Evolutionary conservation across 2,329 filamentous ascomycete genomes (phyloP), one percentile per base, ranked within the genome.

Genomic region (Chaetothyriales sp.): DNA sequence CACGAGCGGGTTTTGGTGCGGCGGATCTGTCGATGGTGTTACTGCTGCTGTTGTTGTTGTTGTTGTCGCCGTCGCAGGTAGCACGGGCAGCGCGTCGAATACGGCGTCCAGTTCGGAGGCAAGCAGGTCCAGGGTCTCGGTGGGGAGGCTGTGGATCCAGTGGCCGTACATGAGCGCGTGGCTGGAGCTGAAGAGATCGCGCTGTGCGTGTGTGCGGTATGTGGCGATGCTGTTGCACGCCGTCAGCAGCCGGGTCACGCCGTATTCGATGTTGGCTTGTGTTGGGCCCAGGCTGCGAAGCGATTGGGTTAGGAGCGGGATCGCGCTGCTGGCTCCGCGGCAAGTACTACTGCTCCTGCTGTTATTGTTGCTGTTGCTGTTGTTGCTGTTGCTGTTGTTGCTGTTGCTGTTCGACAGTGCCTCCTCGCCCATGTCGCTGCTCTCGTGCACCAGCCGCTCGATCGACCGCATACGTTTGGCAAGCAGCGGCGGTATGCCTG

Each of bases 181-280:
- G 47, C 73, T 74, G 20, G 80, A 68, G 2, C 75, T 75, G 58
- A 79, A 75, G 20, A 83, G 65, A 20, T 71, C 71, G 54, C 78
- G 77, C 32, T 74, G 79, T 65, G 82, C 78, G 61, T 79, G 73
- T 3, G 72, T 75, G 18, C 81, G 68, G 62, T 82, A 76, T 2
- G 76, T 74, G 26, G 77, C 72, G 47, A 79, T 69, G 19, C 76
- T 76, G 39, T 74, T 73, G 60, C 79, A 74, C 44, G 76, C 74
- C 18, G 76, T 78, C 53, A 77, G 76, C 25, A 79, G 66, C 58
- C 76, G 70, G 55, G 74, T 75, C 43, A 75, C 70, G 48, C 73
- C 73, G 53, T 74, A 77, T 60, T 79, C 76, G 52, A 79, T 72
- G 6, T 70, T 70, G 53, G 72, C 73, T 58, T 79, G 76, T 20